Evolutionary conservation across 352 stramenopile species (phyloP).

Genomic region (Bremia lactucae): DNA sequence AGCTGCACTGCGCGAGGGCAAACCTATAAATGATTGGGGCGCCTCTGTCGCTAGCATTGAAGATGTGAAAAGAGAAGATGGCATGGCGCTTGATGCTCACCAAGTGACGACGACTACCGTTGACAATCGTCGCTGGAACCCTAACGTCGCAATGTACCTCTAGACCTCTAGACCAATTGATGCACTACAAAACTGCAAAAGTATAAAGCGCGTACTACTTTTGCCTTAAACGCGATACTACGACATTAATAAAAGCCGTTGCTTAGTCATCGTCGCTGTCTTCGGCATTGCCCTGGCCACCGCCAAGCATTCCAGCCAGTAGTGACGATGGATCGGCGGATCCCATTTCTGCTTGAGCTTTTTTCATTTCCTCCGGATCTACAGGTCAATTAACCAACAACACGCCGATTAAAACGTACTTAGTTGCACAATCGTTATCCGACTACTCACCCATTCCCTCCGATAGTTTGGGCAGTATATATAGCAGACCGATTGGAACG

Average conservation of each 20-base stretch:
- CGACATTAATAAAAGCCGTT: not conserved
- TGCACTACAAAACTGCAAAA: slow-evolving; percentile 1
- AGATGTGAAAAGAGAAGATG: slow-evolving; percentile 28
- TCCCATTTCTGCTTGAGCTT: slow-evolving; percentile 76
- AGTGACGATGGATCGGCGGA: slow-evolving; percentile 55
- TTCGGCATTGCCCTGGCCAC: slow-evolving; percentile 38
- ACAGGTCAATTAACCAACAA: too few species aligned
- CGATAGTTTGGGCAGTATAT: slow-evolving; percentile 70
- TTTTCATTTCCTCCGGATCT: slow-evolving; percentile 84
- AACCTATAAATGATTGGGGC: slow-evolving; percentile 61
- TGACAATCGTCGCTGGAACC: slow-evolving; percentile 55
- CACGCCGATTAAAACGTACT: too few species aligned
- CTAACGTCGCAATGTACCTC: slow-evolving; percentile 68
- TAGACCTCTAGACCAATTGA: slow-evolving; percentile 11
- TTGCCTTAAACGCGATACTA: too few species aligned
- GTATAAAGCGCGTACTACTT: too few species aligned
- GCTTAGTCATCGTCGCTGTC: slow-evolving; percentile 66
- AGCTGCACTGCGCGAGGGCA: slow-evolving; percentile 27
- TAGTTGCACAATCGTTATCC: too few species aligned
- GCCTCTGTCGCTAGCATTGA: slow-evolving; percentile 31
- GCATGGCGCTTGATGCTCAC: slow-evolving; percentile 29
- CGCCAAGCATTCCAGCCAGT: slow-evolving; percentile 65
- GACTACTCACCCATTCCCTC: slow-evolving; percentile 67
- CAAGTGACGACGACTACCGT: slow-evolving; percentile 69
- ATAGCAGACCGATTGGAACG: slow-evolving; percentile 64